phyloP scores from a whole-genome alignment of 1,139 yeast species.

The Lodderomyces margitis region DNA sequence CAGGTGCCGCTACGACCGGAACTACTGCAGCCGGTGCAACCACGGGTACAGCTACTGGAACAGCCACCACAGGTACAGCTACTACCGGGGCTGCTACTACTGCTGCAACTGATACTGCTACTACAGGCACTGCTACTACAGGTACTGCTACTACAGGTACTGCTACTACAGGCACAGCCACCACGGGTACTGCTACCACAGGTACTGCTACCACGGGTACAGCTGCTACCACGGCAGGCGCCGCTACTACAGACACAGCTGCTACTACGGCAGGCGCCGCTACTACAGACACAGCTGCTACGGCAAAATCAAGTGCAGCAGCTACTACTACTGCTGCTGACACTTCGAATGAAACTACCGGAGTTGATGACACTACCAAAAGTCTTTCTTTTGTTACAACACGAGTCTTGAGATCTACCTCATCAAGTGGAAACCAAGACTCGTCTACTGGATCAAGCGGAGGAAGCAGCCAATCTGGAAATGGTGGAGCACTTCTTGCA shows the following conservation, averaged over 20 bases:
- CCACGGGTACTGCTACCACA: slow-evolving; percentile 10
- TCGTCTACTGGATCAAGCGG: slow-evolving; percentile 5
- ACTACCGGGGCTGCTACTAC: slow-evolving; percentile 6
- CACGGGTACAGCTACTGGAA: slow-evolving; percentile 13
- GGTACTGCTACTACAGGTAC: slow-evolving; percentile 5
- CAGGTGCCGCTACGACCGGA: slow-evolving; percentile 14
- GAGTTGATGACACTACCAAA: slow-evolving; percentile 9
- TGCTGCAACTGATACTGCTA: slow-evolving; percentile 4
- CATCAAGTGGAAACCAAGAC: slow-evolving; percentile 3
- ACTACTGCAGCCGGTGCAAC: slow-evolving; percentile 13
- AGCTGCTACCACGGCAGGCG: slow-evolving; percentile 15
- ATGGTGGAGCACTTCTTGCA: background rate
- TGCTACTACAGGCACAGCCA: slow-evolving; percentile 5
- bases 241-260: background rate
- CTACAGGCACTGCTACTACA: slow-evolving; percentile 6
- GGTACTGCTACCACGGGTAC: slow-evolving; percentile 5
- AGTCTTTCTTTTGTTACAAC: slow-evolving; percentile 15
- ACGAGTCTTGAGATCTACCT: slow-evolving; percentile 12
- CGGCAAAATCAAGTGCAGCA: too few species aligned
- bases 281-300: background rate
- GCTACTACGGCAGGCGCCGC: background rate
- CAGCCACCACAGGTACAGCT: slow-evolving; percentile 11
- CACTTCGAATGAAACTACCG: slow-evolving; percentile 2
- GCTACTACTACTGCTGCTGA: slow-evolving; percentile 13
- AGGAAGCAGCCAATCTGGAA: slow-evolving; percentile 5